These are phyloP conservation scores for Zymoseptoria brevis DNA, from an alignment of 2,329 filamentous ascomycete species.

Conservation along the genomic window DNA sequence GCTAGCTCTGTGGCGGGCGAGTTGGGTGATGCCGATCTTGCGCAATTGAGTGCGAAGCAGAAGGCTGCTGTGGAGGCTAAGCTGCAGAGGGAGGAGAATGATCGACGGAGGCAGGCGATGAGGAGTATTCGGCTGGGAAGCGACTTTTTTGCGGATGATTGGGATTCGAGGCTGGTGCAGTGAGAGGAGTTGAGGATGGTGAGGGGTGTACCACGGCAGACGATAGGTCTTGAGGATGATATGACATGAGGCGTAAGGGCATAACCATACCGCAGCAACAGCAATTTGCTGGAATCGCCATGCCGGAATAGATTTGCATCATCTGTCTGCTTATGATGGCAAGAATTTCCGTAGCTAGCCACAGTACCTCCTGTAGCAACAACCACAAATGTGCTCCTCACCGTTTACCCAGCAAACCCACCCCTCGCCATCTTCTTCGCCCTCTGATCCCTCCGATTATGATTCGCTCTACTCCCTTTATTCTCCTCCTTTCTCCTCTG, in stretches of 20 bases:
- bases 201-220: no score
- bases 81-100: constrained; percentile 18
- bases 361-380: neutral
- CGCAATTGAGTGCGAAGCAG: constrained; percentile 30
- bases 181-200: no score
- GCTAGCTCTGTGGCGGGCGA: constrained; percentile 29
- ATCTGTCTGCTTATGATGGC: neutral
- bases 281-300: no score
- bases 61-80: constrained; percentile 20
- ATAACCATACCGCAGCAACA: no score
- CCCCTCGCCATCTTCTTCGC: constrained; percentile 55
- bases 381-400: neutral
- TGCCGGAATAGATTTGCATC: neutral
- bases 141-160: constrained; percentile 25
- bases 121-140: constrained; percentile 17
- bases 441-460: constrained; percentile 68
- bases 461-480: constrained; percentile 75
- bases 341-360: neutral
- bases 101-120: constrained; percentile 15
- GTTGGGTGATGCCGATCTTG: constrained; percentile 30
- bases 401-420: constrained; percentile 38
- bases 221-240: neutral
- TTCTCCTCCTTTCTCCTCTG: constrained; percentile 64
- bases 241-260: neutral
- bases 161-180: constrained; percentile 18